Percentiles rank a stretch among this genome's conserved stretches.
These are phyloP conservation scores for Umbelopsis sp. DNA, from an alignment of 192 early-diverging fungal species.

Conservation along the genomic window DNA sequence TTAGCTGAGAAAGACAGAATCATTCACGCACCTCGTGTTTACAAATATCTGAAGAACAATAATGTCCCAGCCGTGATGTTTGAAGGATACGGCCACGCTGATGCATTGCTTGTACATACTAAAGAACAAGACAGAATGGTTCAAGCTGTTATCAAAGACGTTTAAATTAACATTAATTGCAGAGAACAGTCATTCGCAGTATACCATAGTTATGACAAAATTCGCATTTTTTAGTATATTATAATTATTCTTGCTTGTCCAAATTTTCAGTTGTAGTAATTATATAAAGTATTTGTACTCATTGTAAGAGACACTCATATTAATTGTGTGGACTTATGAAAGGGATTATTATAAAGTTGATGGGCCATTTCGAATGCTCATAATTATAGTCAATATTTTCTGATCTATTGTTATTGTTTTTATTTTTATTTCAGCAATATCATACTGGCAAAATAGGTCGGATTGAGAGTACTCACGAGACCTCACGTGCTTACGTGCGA, in stretches of 20 bases:
- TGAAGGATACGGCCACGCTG: constrained; percentile 20
- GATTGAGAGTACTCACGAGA: too few relatives aligned
- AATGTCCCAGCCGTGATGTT: constrained; percentile 8
- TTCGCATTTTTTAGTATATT: neutral
- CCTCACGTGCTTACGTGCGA: too few relatives aligned
- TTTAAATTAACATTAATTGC: neutral
- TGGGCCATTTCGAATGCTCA: too few relatives aligned
- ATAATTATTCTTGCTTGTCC: neutral
- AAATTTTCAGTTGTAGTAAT: too few relatives aligned
- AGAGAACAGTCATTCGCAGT: neutral
- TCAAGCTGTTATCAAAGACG: constrained; percentile 1
- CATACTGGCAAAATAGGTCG: too few relatives aligned
- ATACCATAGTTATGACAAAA: neutral
- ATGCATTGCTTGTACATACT: constrained; percentile 16
- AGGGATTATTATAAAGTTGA: too few relatives aligned
- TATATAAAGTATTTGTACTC: too few relatives aligned
- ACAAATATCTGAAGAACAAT: constrained; percentile 2
- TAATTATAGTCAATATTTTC: too few relatives aligned
- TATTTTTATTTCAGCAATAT: too few relatives aligned
- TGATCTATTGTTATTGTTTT: too few relatives aligned
- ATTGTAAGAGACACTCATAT: too few relatives aligned
- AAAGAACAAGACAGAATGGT: constrained; percentile 11
- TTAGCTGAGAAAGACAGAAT: constrained; percentile 21
- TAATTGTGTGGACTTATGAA: too few relatives aligned
- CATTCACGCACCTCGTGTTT: constrained; percentile 17